phyloP scores from a whole-genome alignment of 2,329 filamentous ascomycete species.

The Fonsecaea monophora region DNA sequence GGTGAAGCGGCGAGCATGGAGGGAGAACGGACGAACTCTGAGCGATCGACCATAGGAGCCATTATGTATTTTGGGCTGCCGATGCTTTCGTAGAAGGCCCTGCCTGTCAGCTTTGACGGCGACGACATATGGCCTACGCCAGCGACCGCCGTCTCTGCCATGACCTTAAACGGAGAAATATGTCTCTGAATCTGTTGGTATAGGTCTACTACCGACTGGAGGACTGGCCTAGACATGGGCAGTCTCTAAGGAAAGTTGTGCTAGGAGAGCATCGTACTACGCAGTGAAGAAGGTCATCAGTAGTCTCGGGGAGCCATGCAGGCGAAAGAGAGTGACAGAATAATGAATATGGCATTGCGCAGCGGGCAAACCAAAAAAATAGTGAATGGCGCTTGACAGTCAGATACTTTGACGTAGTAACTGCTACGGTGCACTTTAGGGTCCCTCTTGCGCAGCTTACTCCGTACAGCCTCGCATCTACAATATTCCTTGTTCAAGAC shows the following conservation, averaged over 20 bases:
- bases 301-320: background rate
- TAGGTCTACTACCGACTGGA: background rate
- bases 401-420: background rate
- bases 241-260: background rate
- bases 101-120: slow-evolving; percentile 72
- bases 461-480: background rate
- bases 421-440: background rate
- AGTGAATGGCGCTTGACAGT: background rate
- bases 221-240: slow-evolving; percentile 16
- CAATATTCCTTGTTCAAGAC: no score
- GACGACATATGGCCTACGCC: slow-evolving; percentile 15
- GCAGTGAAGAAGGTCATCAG: background rate
- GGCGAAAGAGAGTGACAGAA: background rate
- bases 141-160: slow-evolving; percentile 27
- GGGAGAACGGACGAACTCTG: slow-evolving; percentile 78
- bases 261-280: slow-evolving; percentile 2
- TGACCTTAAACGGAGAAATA: slow-evolving; percentile 15
- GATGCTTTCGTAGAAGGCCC: slow-evolving; percentile 93
- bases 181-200: slow-evolving; percentile 7
- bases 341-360: background rate
- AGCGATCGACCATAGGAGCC: slow-evolving; percentile 98
- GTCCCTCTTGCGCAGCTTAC: background rate
- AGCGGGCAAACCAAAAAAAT: background rate
- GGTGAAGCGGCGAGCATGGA: slow-evolving; percentile 10
- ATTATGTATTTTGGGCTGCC: slow-evolving; percentile 89